phyloP scores from a whole-genome alignment of 768 basidiomycete species.

The Lentinula edodes region DNA sequence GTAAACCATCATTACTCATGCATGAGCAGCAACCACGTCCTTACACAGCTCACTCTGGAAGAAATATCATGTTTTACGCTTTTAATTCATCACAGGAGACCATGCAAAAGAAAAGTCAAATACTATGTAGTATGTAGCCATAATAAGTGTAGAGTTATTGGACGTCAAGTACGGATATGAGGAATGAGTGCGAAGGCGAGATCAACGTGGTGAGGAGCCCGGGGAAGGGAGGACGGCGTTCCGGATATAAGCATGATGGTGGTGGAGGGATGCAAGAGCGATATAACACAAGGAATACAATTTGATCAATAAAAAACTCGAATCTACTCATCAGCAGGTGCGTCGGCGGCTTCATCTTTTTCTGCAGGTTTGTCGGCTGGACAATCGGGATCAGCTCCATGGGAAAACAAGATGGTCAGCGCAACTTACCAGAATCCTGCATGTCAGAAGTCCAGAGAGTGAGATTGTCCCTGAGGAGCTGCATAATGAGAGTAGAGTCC shows the following conservation, averaged over 20 bases:
- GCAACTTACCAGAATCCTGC: constrained; percentile 77
- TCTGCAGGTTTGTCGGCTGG: constrained; percentile 66
- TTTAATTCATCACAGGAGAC: constrained; percentile 4
- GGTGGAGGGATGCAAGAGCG: constrained; percentile 2
- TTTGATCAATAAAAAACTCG: constrained; percentile 7
- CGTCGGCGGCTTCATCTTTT: constrained; percentile 64
- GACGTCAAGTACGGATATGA: background rate
- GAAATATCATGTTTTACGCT: constrained; percentile 1
- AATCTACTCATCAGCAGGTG: constrained; percentile 61
- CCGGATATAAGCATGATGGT: constrained; percentile 7
- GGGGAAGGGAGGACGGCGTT: background rate
- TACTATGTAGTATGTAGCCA: constrained; percentile 1
- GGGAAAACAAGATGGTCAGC: background rate
- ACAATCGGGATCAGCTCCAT: constrained; percentile 8
- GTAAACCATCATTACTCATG: too few relatives aligned
- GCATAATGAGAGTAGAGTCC: constrained; percentile 97
- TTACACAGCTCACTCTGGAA: background rate
- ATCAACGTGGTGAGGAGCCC: background rate
- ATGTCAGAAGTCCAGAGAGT: constrained; percentile 98
- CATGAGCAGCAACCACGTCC: too few relatives aligned
- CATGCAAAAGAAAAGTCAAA: constrained; percentile 2
- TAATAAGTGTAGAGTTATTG: constrained; percentile 1
- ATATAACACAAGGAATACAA: constrained; percentile 6
- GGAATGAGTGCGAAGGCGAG: background rate
- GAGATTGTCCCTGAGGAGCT: constrained; percentile 93